Base-by-base conservation (phyloP, 176 grass and related monocot genomes). In the Cenchrus americanus region DNA sequence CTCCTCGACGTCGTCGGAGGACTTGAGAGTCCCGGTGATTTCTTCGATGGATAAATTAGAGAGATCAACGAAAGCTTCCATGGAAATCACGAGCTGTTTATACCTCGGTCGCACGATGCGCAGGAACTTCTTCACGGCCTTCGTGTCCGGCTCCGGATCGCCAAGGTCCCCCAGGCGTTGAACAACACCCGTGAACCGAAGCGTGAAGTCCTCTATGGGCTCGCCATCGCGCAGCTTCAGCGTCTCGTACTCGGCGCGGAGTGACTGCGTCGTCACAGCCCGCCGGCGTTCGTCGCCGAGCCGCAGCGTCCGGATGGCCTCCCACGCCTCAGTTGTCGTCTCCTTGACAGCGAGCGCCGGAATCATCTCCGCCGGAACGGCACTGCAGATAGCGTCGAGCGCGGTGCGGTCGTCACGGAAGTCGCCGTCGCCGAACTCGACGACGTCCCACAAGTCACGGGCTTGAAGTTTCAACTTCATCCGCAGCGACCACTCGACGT, bases 261-360 rank as follows among this genome's bases (percentile, higher is more conserved):
- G 52, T 1, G 4, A 19, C 5, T 54, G 55, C 2, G 55, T 21
- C 19, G 7, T n/a, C 19, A 7, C 55, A 6, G 6, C 14, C 10
- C 61, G 1, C 0, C 11, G 0, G 0, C 12, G 61, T 0, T 63
- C 61, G 1, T 63, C 61, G 0, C 61, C 61, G 4, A 63, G 5
- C 0, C 61, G 23, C 1, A 63, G 0, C 0, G 24, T 14, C 12
- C 2, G 1, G 61, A 63, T 27, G 10, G 24, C 4, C 4, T 63
- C 24, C 61, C 61, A 63, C 0, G 27, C 14, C 0, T 24, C 59
- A 8, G 0, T 23, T 0, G n/a, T 8, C 0, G 58, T 3, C 2
- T 5, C 13, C 26, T 64, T 64, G 26, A 13, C 17, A 0, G 27
- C 27, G 0, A 65, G 62, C 0, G 30, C 1, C 6, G 62, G 7